Percentiles rank a stretch among this genome's conserved stretches.
These are phyloP conservation scores for Pythium pyrilobum DNA, from an alignment of 352 stramenopile species.

Conservation along the genomic window DNA sequence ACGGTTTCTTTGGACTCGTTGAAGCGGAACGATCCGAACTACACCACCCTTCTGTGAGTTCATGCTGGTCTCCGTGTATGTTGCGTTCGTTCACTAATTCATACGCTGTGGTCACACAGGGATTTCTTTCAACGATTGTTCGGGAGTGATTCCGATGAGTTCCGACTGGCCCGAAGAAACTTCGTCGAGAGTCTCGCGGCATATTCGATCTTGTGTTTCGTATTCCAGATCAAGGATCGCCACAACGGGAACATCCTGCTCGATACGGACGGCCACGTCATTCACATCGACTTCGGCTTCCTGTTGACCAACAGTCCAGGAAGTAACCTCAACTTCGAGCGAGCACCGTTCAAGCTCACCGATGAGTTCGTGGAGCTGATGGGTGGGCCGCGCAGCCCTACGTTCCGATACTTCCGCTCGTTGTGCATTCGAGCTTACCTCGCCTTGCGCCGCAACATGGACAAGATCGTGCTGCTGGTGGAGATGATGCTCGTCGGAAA, in stretches of 20 bases:
- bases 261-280: constrained; percentile 94
- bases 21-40: constrained; percentile 86
- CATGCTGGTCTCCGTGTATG: background rate
- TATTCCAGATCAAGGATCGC: constrained; percentile 98
- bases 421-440: constrained; percentile 96
- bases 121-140: constrained; percentile 94
- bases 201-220: constrained; percentile 98
- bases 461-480: constrained; percentile 93
- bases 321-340: constrained; percentile 95
- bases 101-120: constrained; percentile 49
- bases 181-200: constrained; percentile 92
- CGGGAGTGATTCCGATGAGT: constrained; percentile 70
- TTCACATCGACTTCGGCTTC: constrained; percentile 99
- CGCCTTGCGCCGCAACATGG: constrained; percentile 89
- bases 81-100: constrained; percentile 43
- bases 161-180: constrained; percentile 81
- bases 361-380: constrained; percentile 95
- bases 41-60: constrained; percentile 89
- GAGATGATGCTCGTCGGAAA: constrained; percentile 96
- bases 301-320: constrained; percentile 92
- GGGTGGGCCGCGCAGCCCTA: constrained; percentile 88
- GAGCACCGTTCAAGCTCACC: constrained; percentile 97
- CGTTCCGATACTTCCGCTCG: constrained; percentile 94
- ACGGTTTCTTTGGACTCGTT: constrained; percentile 97
- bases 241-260: constrained; percentile 99